These are phyloP conservation scores for Fusarium sp. DNA, from an alignment of 2,329 filamentous ascomycete species.

Conservation along the genomic window DNA sequence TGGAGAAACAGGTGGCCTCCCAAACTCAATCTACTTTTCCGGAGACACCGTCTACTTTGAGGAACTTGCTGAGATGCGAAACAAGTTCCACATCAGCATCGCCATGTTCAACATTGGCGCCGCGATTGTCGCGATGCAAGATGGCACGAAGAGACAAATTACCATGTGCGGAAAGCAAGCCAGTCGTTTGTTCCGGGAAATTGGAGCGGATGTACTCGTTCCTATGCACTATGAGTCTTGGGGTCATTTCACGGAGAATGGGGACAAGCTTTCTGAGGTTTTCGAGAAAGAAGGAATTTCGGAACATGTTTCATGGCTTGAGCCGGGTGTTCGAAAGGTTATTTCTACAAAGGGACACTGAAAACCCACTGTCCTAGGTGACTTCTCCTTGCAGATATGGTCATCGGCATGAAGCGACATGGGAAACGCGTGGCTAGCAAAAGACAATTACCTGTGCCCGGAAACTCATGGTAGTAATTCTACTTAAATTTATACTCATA, in stretches of 20 bases:
- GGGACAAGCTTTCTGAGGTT: neutral
- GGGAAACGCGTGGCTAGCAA: too few species aligned
- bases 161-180: conserved; percentile 16
- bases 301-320: neutral
- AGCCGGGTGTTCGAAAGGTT: neutral
- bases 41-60: conserved; percentile 11
- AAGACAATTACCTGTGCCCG: too few species aligned
- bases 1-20: neutral
- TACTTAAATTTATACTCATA: too few species aligned
- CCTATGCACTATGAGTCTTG: conserved; percentile 23
- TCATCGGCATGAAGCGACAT: neutral
- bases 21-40: conserved; percentile 14
- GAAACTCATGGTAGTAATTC: too few species aligned
- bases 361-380: neutral
- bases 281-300: neutral
- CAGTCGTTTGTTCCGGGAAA: neutral
- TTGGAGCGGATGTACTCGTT: conserved; percentile 1
- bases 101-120: conserved; percentile 7
- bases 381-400: neutral
- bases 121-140: neutral
- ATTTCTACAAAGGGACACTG: neutral
- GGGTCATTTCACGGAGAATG: conserved; percentile 7
- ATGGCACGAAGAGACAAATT: neutral
- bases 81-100: conserved; percentile 1
- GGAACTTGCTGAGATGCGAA: neutral